phyloP scores from a whole-genome alignment of 2,329 filamentous ascomycete genomes.

The Trichoderma sp. region DNA sequence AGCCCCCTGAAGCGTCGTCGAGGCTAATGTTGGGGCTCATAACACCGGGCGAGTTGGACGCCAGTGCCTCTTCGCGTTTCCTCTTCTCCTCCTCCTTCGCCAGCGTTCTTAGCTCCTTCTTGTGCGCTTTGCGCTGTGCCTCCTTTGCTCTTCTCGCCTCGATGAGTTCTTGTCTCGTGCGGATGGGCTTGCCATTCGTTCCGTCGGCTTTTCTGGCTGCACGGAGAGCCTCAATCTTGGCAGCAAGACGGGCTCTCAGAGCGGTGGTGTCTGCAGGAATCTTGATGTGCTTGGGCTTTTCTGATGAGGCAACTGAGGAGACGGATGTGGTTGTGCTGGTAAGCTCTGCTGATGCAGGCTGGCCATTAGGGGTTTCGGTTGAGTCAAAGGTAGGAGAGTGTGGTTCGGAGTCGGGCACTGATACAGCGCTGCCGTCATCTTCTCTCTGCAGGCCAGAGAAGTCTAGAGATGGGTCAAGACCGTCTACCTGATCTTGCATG shows the following conservation, averaged over 20 bases:
- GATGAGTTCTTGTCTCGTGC: conserved; percentile 87
- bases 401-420: conserved; percentile 54
- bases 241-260: conserved; percentile 75
- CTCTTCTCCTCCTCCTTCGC: conserved; percentile 78
- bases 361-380: conserved; percentile 43
- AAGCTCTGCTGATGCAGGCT: conserved; percentile 45
- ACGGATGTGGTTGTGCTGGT: conserved; percentile 66
- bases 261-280: conserved; percentile 71
- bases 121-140: conserved; percentile 80
- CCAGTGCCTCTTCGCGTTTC: conserved; percentile 63
- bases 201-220: conserved; percentile 86
- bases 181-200: conserved; percentile 72
- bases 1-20: conserved; percentile 62
- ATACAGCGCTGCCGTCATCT: conserved; percentile 48
- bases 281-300: conserved; percentile 66
- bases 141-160: conserved; percentile 87
- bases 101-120: conserved; percentile 78
- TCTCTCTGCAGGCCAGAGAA: conserved; percentile 38
- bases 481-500: background rate
- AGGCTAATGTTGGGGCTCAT: conserved; percentile 58
- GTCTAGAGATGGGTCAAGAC: conserved; percentile 29
- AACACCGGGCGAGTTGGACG: conserved; percentile 62
- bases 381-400: conserved; percentile 60
- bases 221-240: conserved; percentile 81
- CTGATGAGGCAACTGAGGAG: conserved; percentile 63